Base-by-base conservation (phyloP, 1,139 yeast species). In the Zygosaccharomyces pseudobailii region DNA sequence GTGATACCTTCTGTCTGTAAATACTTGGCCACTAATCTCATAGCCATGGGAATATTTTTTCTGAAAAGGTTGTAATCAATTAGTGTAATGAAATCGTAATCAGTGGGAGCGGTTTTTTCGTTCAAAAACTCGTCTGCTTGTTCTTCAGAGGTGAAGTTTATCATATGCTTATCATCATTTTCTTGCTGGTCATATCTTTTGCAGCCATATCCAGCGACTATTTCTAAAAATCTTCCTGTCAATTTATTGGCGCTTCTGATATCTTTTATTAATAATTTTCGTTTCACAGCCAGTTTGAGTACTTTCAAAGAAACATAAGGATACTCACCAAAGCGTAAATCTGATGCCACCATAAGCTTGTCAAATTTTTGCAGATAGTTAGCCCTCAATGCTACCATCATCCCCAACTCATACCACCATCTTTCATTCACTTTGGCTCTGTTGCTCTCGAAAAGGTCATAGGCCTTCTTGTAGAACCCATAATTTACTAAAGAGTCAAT, bases 401-500 rank as follows among this genome's bases (percentile, higher is more conserved):
- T 51, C 21, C 71, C 66, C 38, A 68, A 46, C 46, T 69, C 72
- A 50, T 63, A 57, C 73, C 73, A 69, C 71, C 72, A 70, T 40
- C 68, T 54, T 45, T 68, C 61, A 27, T 61, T 49, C 1, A 66
- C 58, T 23, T 59, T 61, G 5, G 51, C 57, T 36, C 58, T 54
- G 24, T 54, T 53, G 6, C 60, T 54, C 19, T 53, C 43, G 41
- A 68, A 60, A 13, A 69, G 48, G 6, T 51, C 47, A 5, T 54
- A 53, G 0, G 72, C 72, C 30, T 58, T 56, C 20, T 54, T 52
- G 47, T 55, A 56, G 2, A 60, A 49, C 2, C 63, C 62, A 49
- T 54, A 59, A 24, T 57, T 50, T 19, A 66, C 58, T 41, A 70
- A 49, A 1, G 71, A 46, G 38, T 63, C 63, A n/a, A 65, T 62